Percentiles rank a stretch among this genome's conserved stretches.
phyloP scores from a whole-genome alignment of 2,329 filamentous ascomycete species.

The Chalaropsis thielavioides region DNA sequence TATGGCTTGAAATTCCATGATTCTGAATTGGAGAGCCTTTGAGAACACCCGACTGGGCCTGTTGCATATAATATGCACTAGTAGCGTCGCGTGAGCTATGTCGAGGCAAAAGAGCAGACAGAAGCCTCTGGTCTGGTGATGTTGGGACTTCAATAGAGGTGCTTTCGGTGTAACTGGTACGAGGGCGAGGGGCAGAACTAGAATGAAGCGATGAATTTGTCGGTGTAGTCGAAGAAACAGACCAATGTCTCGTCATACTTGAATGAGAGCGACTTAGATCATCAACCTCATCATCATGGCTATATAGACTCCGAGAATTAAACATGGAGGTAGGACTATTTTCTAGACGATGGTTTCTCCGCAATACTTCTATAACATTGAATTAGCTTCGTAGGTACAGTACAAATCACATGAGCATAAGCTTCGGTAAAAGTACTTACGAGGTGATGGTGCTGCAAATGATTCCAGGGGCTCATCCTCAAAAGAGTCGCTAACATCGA shows the following conservation, averaged over 20 bases:
- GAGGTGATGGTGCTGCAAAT: conserved; percentile 18
- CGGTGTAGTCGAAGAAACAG: conserved; percentile 30
- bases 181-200: conserved; percentile 27
- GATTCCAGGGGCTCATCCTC: conserved; percentile 3
- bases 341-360: conserved; percentile 16
- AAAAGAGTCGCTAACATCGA: conserved; percentile 10
- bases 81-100: conserved; percentile 17
- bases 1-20: not conserved
- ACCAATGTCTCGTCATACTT: conserved; percentile 29
- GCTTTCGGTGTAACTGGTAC: conserved; percentile 31
- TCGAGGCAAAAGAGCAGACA: conserved; percentile 19
- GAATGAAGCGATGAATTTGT: conserved; percentile 30
- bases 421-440: not conserved
- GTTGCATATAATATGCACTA: conserved; percentile 16
- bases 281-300: conserved; percentile 23
- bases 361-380: conserved; percentile 5
- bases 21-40: conserved; percentile 3
- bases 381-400: not conserved
- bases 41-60: conserved; percentile 12
- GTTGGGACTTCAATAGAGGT: conserved; percentile 31
- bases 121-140: conserved; percentile 11
- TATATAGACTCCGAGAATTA: conserved; percentile 20
- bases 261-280: conserved; percentile 24
- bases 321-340: conserved; percentile 17
- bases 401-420: not conserved